Evolutionary conservation across 2,329 filamentous ascomycete genomes (phyloP), one percentile per base, ranked within the genome.

Genomic region (Simplicillium aogashimaense): DNA sequence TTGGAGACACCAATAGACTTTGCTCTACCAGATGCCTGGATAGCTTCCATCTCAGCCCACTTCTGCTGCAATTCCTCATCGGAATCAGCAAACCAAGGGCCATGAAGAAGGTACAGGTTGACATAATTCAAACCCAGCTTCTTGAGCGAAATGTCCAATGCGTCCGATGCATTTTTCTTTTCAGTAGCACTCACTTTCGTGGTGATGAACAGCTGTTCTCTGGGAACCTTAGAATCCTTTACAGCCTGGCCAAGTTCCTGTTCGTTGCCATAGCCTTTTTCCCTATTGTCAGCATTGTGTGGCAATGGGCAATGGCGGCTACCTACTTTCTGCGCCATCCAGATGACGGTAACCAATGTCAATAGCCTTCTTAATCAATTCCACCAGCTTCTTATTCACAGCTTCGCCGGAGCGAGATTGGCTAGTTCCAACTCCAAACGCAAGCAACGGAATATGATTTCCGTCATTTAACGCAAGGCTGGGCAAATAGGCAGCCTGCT

Each of bases 1-100:
- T 90, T 92, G 52, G 81, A 86, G 12, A 92, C 79, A 38, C 86
- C 86, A 49, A 92, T 87, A 41, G 80, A 77, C 48, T 69, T 72
- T 37, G 76, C 78, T 45, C 74, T 74, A 46, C 82, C 82, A 2
- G 74, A 72, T 35, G 73, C 73, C 55, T 79, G 71, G 68, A 89
- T 78, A 25, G 74, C 75, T 53, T 83, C 77, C 48, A 81, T 55
- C 40, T 76, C 68, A 32, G 70, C 67, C 78, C 78, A 82, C 43
- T 66, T 65, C 35, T 58, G 47, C 55, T 77, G 83, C 56, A 88
- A 58, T 29, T 72, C 65, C 42, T 62, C 61, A 9, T 66, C 66
- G 5, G 57, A 58, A 3, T 64, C 59, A 42, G 70, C 67, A 48
- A 71, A 72, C 50, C 64, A 78, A 12, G 77, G 77, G 14, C 63